Base-by-base conservation (phyloP, 495 filamentous ascomycete genomes). In the Chaetomidium leptoderma region DNA sequence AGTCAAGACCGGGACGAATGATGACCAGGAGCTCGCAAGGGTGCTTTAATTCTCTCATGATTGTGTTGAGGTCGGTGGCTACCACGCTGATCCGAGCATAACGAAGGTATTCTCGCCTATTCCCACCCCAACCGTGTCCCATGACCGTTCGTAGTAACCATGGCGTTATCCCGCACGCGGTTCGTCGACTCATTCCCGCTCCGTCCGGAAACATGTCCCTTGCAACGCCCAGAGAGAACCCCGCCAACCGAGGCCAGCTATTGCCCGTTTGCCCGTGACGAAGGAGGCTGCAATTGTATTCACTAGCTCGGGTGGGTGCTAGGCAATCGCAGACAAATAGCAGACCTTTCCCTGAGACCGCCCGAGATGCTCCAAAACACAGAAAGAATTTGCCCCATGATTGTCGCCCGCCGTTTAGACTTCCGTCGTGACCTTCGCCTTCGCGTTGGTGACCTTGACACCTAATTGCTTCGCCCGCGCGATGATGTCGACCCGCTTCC, bases 401-500 rank as follows among this genome's bases (percentile, higher is more conserved):
- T 49, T 59, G 63, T 50, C 36, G 58, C 46, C 39, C 27, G 44
- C 46, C 61, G 29, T 52, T 85, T 92, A 97, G 70, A 92, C 86
- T 84, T 97, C 95, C 65, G 90, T 93, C 64, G 92, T 95, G 73
- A 98, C 89, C 81, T 90, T 91, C 70, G 92, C 95, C 87, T 95
- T 96, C 75, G 91, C 78, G 81, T 98, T 98, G 74, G 93, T 98
- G 74, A 98, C 91, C 87, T 98, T 98, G 72, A 98, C 93, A 67
- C 89, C 88, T 73, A 98, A 80, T 76, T 95, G 86, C 88, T 97
- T 97, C 69, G 93, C 93, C 74, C 90, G 86, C 60, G 90, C 83
- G 72, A 98, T 80, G 77, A 98, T 97, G 65, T 96, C 91, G 74
- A 98, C 86, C 74, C 93, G 84, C 89, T 98, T 98, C 80, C 92